Evolutionary conservation across 805 yeast genomes (phyloP).

Genomic region (Maudiozyma serrabonitensis): DNA sequence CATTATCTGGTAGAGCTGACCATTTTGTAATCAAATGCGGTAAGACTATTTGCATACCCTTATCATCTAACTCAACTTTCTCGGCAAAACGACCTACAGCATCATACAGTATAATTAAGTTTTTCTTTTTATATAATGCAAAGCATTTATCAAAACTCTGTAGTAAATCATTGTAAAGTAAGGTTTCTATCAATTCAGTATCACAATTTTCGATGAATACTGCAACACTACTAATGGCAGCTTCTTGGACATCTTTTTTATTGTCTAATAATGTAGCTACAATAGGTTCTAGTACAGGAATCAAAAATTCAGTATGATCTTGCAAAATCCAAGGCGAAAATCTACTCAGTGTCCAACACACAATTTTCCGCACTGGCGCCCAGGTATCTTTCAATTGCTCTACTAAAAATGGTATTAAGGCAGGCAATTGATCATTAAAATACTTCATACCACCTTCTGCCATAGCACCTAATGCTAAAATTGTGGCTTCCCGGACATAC

Average conservation of each 20-base stretch:
- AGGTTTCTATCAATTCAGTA: slow-evolving; percentile 47
- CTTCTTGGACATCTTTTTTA: slow-evolving; percentile 90
- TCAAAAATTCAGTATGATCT: slow-evolving; percentile 59
- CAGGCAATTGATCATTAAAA: slow-evolving; percentile 64
- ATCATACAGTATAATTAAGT: slow-evolving; percentile 74
- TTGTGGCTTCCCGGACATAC: slow-evolving; percentile 89
- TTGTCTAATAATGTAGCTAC: slow-evolving; percentile 67
- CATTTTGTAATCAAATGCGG: slow-evolving; percentile 81
- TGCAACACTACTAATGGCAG: slow-evolving; percentile 83
- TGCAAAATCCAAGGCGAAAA: slow-evolving; percentile 74
- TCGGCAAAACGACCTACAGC: slow-evolving; percentile 86
- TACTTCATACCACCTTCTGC: slow-evolving; percentile 77
- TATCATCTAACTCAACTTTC: slow-evolving; percentile 48
- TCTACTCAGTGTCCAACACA: slow-evolving; percentile 93
- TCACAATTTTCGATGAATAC: slow-evolving; percentile 74
- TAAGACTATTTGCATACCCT: slow-evolving; percentile 50
- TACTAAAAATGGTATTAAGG: slow-evolving; percentile 74
- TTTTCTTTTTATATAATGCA: slow-evolving; percentile 67
- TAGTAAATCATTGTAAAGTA: slow-evolving; percentile 52
- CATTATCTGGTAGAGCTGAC: slow-evolving; percentile 66
- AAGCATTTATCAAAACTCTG: slow-evolving; percentile 68
- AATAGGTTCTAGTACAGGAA: slow-evolving; percentile 70
- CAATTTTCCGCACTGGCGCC: slow-evolving; percentile 81
- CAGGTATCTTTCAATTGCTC: slow-evolving; percentile 66
- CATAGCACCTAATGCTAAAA: slow-evolving; percentile 90